These are phyloP conservation scores for Ochetophila trinervis DNA, from an alignment of 306 rosid genomes.

Conservation along the genomic window DNA sequence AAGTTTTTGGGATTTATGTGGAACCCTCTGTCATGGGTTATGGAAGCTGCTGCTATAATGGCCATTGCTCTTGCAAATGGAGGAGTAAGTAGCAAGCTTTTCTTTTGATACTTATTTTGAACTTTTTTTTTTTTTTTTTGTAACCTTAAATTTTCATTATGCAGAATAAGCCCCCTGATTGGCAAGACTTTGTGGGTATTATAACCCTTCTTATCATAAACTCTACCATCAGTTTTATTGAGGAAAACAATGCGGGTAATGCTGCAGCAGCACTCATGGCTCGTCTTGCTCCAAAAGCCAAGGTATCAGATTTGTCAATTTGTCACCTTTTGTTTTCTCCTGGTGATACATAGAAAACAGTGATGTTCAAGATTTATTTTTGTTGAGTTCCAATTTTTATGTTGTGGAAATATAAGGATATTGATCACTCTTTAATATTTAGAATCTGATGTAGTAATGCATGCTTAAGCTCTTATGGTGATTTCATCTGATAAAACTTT, in stretches of 20 bases:
- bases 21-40: conserved; percentile 99
- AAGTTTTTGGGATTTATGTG: conserved; percentile 98
- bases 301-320: conserved; percentile 46
- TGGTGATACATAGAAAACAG: background rate
- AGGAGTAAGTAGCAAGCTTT: conserved; percentile 55
- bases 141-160: background rate
- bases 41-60: conserved; percentile 99
- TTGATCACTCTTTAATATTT: background rate
- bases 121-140: background rate
- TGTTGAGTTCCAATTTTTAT: background rate
- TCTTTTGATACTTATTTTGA: background rate
- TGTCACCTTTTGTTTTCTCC: background rate
- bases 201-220: conserved; percentile 86
- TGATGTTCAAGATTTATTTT: background rate
- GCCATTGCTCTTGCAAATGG: conserved; percentile 99
- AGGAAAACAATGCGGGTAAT: conserved; percentile 97
- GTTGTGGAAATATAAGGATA: background rate
- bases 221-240: conserved; percentile 95
- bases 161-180: conserved; percentile 93
- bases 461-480: conserved; percentile 2
- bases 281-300: conserved; percentile 94
- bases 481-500: conserved; percentile 22
- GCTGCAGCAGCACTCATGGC: conserved; percentile 99
- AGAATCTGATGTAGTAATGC: background rate
- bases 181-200: conserved; percentile 99